phyloP scores from a whole-genome alignment of 2,329 filamentous ascomycete species.

The Penicillium sp. region DNA sequence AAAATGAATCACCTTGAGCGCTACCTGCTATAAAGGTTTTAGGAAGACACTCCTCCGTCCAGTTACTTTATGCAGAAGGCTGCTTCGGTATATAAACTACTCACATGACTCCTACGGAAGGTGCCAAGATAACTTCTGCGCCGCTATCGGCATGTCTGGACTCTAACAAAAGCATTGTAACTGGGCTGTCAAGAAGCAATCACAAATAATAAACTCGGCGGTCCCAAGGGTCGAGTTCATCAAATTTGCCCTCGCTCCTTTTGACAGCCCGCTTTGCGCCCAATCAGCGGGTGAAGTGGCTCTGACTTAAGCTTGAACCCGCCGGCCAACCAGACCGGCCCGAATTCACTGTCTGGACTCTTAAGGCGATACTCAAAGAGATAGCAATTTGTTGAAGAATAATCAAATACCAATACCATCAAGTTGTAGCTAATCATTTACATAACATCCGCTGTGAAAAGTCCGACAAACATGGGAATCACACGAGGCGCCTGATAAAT shows the following conservation, averaged over 20 bases:
- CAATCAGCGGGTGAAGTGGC: not conserved
- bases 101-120: conserved; percentile 5
- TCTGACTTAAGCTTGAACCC: not conserved
- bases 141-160: not conserved
- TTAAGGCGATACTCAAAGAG: not conserved
- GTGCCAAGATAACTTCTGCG: not conserved
- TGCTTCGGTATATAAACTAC: not conserved
- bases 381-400: not conserved
- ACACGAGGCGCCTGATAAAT: conserved; percentile 17
- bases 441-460: conserved; percentile 18
- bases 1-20: not conserved
- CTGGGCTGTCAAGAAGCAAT: not conserved
- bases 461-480: conserved; percentile 25
- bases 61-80: not conserved
- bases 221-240: not conserved
- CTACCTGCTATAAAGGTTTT: not conserved
- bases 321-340: not conserved
- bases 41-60: not conserved
- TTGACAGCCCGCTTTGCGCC: not conserved
- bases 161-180: not conserved
- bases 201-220: not conserved
- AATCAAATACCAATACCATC: not conserved
- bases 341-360: too few relatives aligned
- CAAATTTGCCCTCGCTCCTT: not conserved
- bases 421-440: conserved; percentile 19